Percentiles rank a stretch among this genome's conserved stretches.
phyloP scores from a whole-genome alignment of 2,329 filamentous ascomycete genomes.

The Bretziella fagacearum region DNA sequence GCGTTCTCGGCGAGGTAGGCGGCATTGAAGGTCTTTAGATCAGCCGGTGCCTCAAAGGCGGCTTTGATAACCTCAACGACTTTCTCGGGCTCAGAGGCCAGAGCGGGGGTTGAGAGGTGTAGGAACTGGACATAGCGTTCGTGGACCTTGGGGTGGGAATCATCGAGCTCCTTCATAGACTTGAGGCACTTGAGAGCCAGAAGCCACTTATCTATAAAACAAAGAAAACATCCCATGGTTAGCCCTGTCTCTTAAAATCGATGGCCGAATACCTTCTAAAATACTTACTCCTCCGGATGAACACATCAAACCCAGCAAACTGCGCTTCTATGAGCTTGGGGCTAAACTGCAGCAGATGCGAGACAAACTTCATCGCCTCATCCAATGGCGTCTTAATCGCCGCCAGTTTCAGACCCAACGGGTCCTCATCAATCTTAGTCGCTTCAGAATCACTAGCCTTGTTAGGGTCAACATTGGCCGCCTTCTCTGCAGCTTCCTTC shows the following conservation, averaged over 20 bases:
- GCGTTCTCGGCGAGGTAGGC: conserved; percentile 47
- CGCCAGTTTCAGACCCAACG: conserved; percentile 61
- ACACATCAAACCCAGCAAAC: conserved; percentile 76
- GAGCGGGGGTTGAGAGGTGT: conserved; percentile 37
- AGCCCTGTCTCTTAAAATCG: not conserved
- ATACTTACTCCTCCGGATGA: conserved; percentile 60
- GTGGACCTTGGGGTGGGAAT: conserved; percentile 54
- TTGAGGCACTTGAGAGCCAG: conserved; percentile 76
- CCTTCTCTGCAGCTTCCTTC: conserved; percentile 62
- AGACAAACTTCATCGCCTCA: conserved; percentile 75
- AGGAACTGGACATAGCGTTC: conserved; percentile 58
- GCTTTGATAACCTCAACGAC: conserved; percentile 52
- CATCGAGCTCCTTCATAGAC: conserved; percentile 51
- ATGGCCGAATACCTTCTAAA: too few relatives aligned
- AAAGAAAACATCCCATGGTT: not conserved
- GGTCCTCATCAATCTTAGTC: conserved; percentile 85
- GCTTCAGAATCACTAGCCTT: conserved; percentile 49
- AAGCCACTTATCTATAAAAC: conserved; percentile 55
- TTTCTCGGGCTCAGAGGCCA: conserved; percentile 45
- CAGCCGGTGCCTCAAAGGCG: conserved; percentile 32
- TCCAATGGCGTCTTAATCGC: conserved; percentile 68
- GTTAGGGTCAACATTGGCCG: conserved; percentile 68
- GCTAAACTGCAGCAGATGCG: conserved; percentile 64
- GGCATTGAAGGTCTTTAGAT: conserved; percentile 48
- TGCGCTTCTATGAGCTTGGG: conserved; percentile 70